Evolutionary conservation across 1,139 yeast genomes (phyloP).

Genomic region (Meyerozyma athensensis): DNA sequence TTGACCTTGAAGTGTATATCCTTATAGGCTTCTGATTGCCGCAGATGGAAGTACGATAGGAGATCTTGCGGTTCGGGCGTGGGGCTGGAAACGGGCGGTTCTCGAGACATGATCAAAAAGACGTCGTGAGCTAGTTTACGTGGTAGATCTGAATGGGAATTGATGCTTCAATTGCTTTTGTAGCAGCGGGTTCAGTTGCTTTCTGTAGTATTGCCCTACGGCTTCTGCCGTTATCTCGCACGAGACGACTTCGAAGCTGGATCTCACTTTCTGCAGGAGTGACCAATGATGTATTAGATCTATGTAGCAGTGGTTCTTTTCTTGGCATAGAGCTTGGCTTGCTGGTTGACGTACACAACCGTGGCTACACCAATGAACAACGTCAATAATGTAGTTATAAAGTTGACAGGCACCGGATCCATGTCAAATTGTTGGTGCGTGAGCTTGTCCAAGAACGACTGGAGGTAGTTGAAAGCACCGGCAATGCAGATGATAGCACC

Average conservation of each 20-base stretch:
- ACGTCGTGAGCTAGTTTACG: too few relatives aligned
- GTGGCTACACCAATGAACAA: constrained; percentile 27
- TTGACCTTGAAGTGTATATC: not conserved
- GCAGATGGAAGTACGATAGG: not conserved
- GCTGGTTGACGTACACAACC: constrained; percentile 26
- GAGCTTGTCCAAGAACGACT: constrained; percentile 59
- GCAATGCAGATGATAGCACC: constrained; percentile 80
- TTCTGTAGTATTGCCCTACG: too few relatives aligned
- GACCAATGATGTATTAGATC: too few relatives aligned
- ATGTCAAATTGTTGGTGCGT: constrained; percentile 64
- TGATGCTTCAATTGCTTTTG: too few relatives aligned
- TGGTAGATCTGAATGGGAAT: too few relatives aligned
- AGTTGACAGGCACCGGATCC: constrained; percentile 72
- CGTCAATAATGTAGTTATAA: constrained; percentile 24
- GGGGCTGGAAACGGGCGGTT: not conserved
- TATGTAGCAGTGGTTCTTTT: constrained; percentile 10
- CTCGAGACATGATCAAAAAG: too few relatives aligned
- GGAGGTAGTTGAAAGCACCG: constrained; percentile 71
- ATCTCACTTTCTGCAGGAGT: too few relatives aligned
- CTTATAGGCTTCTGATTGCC: constrained; percentile 1
- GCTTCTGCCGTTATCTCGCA: too few relatives aligned
- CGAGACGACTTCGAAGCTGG: too few relatives aligned
- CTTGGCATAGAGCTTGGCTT: constrained; percentile 21
- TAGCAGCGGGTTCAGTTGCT: too few relatives aligned
- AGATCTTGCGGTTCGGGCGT: not conserved